phyloP scores from a whole-genome alignment of 371 early-diverging fungal genomes.

The Nematocida minor region DNA sequence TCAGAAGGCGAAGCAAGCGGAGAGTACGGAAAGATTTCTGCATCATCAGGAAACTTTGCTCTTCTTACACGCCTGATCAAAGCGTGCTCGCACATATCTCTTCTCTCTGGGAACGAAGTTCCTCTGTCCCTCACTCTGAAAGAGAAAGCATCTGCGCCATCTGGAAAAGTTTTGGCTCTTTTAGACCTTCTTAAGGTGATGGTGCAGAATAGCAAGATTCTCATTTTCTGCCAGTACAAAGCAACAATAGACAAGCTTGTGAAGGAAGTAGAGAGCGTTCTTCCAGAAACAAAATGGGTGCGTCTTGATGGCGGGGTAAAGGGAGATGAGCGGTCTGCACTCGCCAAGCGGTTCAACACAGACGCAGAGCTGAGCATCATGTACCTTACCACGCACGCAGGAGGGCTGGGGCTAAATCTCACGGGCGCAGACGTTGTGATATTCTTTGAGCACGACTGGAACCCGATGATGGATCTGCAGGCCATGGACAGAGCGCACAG shows the following conservation, averaged over 20 bases:
- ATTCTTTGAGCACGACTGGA: constrained; percentile 99
- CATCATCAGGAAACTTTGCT: constrained; percentile 32
- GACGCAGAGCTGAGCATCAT: constrained; percentile 88
- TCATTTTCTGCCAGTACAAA: constrained; percentile 91
- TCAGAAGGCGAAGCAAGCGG: neutral
- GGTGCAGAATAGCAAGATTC: constrained; percentile 72
- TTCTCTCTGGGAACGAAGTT: constrained; percentile 1
- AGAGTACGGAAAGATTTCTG: constrained; percentile 36
- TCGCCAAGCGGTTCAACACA: constrained; percentile 84
- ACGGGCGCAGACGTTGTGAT: constrained; percentile 97
- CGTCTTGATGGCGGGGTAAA: constrained; percentile 90
- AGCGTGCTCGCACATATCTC: constrained; percentile 25
- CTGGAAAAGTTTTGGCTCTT: constrained; percentile 71
- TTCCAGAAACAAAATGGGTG: constrained; percentile 67
- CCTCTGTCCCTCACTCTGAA: neutral
- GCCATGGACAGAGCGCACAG: constrained; percentile 95
- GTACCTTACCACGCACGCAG: constrained; percentile 88
- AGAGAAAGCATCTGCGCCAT: neutral
- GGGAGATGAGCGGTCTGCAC: constrained; percentile 73
- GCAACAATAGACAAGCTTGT: constrained; percentile 91
- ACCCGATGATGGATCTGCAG: constrained; percentile 94
- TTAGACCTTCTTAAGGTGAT: constrained; percentile 80
- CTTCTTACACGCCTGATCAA: constrained; percentile 25
- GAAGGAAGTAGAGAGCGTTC: constrained; percentile 65
- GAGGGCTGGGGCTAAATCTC: constrained; percentile 93